A percentile compares a stretch with the other conserved stretches of the same genome.
These are phyloP conservation scores for Tilletia walkeri DNA, from an alignment of 1,284 basidiomycete species.

Conservation along the genomic window DNA sequence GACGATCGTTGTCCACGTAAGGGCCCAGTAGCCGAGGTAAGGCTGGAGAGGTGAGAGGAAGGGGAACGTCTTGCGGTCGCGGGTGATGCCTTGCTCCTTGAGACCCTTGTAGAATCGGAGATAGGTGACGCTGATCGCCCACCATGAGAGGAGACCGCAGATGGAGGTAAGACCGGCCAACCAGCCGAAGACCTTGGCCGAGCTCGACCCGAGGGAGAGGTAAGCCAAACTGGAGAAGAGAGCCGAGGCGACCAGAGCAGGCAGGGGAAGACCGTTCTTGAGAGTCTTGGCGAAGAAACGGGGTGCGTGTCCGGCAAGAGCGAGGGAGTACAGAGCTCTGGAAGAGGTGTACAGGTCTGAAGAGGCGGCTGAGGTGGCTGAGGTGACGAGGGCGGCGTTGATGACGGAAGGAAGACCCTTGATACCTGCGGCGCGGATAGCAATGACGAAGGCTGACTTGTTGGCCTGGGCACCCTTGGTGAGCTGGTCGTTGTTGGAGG, in stretches of 20 bases:
- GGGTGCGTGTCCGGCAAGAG: constrained; percentile 73
- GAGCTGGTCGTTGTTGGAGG: constrained; percentile 35
- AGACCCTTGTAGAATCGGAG: constrained; percentile 70
- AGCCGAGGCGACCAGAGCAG: constrained; percentile 68
- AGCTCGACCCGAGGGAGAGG: constrained; percentile 57
- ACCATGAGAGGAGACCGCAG: constrained; percentile 75
- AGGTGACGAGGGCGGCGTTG: constrained; percentile 74
- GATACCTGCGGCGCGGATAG: constrained; percentile 54
- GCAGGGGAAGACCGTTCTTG: constrained; percentile 71
- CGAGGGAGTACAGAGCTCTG: constrained; percentile 71
- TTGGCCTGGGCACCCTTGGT: constrained; percentile 33
- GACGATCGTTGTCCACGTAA: constrained; percentile 34
- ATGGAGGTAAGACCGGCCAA: constrained; percentile 66
- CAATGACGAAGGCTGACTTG: constrained; percentile 57
- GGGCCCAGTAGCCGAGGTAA: constrained; percentile 41
- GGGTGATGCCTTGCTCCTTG: constrained; percentile 64
- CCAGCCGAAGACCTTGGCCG: constrained; percentile 65
- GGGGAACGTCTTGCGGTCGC: constrained; percentile 60
- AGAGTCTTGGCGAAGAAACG: constrained; percentile 68
- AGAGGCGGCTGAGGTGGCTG: constrained; percentile 81
- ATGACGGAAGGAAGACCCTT: constrained; percentile 61
- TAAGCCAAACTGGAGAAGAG: constrained; percentile 70
- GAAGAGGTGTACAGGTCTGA: constrained; percentile 79
- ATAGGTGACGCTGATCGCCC: constrained; percentile 73
- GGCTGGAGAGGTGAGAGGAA: constrained; percentile 61